A percentile compares a stretch with the other conserved stretches of the same genome.
Evolutionary conservation across 2,329 filamentous ascomycete species (phyloP).

Genomic region (Fusarium liriodendri): DNA sequence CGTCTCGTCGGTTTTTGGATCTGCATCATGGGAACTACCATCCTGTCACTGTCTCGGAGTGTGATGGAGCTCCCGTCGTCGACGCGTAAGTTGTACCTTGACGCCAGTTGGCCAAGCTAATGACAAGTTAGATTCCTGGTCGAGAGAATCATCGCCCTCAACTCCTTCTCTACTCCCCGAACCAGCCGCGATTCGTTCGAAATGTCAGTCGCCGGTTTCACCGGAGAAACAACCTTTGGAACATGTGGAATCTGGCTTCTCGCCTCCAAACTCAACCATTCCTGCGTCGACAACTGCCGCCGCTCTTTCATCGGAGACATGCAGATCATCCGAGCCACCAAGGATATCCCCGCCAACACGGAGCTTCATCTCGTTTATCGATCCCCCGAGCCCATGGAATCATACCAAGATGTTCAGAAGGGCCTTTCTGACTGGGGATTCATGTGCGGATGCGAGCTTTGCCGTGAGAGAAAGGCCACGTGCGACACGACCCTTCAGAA

Average conservation of each 20-base stretch:
- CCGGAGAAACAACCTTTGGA: neutral
- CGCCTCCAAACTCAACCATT: constrained; percentile 65
- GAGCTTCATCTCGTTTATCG: constrained; percentile 60
- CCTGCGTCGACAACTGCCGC: constrained; percentile 58
- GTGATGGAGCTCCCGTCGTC: constrained; percentile 54
- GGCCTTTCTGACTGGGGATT: constrained; percentile 54
- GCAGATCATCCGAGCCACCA: constrained; percentile 59
- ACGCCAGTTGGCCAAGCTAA: fast-evolving
- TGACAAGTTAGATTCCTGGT: constrained; percentile 55
- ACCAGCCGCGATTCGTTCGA: constrained; percentile 27
- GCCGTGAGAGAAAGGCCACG: constrained; percentile 43
- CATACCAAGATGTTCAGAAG: constrained; percentile 41
- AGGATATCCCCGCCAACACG: constrained; percentile 54
- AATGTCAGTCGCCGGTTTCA: neutral
- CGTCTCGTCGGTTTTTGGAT: constrained; percentile 27
- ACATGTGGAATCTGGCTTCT: constrained; percentile 58
- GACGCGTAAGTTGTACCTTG: constrained; percentile 55
- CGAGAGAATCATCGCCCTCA: constrained; percentile 54
- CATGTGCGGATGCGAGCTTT: constrained; percentile 54
- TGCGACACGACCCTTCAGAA: constrained; percentile 8
- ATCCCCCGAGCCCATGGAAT: constrained; percentile 41
- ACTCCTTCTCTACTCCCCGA: constrained; percentile 54
- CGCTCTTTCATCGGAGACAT: constrained; percentile 67
- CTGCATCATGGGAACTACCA: constrained; percentile 56
- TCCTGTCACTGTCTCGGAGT: constrained; percentile 13